Evolutionary conservation across 1,284 basidiomycete genomes (phyloP), one percentile per base, ranked within the genome.

Genomic region (Flammula alnicola): DNA sequence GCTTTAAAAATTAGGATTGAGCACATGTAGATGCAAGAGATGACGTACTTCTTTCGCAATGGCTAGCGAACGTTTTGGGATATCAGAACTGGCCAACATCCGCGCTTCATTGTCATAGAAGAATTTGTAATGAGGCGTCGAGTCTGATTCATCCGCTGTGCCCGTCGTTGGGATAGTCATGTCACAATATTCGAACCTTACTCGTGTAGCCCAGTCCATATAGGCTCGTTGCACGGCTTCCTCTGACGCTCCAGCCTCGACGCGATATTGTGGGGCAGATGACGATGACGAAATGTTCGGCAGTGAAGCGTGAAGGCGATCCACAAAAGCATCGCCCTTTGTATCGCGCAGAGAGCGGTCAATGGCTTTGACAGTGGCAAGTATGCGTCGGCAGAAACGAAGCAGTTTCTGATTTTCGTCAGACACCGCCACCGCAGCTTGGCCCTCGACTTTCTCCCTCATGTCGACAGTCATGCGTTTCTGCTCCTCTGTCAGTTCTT

Each of bases 161-260:
- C 60, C 61, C 14, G 57, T 50, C 6, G 59, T 53, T 22, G 65
- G 62, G 16, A 91, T 64, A 1, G 82, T 79, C 47, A 93, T 74
- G 67, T 95, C 91, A 65, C 91, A 93, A 63, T 95, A 94, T 65
- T 93, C 89, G 67, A 95, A 96, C 40, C 92, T 78, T 22, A 81
- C 81, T 51, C 79, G 74, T 20, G 74, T 86, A 2, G 90, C 91
- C 93, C 93, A 96, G 25, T 88, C 80, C 49, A 90, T 63, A 65
- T 96, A 95, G 7, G 79, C 77, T 64, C 84, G 84, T 56, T 76
- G 75, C 1, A 82, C 75, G 29, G 79, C 80, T 63, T 89, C 88
- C 32, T 91, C 84, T 3, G 84, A 84, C 7, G 74, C 66, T 20
- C 77, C 80, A 2, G 75, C 72, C 36, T 77, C 72, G 47, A 89